These are phyloP conservation scores for Penicillium hordei DNA, from an alignment of 2,329 filamentous ascomycete species.

Conservation along the genomic window DNA sequence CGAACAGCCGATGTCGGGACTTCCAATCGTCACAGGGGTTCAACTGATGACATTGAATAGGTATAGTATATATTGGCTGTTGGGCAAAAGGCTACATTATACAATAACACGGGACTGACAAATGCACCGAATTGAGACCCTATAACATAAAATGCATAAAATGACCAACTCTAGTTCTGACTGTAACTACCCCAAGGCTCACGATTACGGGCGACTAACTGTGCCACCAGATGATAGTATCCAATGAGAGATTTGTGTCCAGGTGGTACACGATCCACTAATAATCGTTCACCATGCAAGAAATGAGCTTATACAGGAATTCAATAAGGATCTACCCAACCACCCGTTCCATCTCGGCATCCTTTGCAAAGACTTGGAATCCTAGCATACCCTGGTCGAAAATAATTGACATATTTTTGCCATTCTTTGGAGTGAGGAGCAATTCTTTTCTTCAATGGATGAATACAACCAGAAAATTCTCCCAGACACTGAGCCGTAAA, in stretches of 20 bases:
- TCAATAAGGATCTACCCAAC: slow-evolving; percentile 6
- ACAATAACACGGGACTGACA: background rate
- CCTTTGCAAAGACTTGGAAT: background rate
- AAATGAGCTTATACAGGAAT: background rate
- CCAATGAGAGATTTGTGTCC: too few species aligned
- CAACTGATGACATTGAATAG: background rate
- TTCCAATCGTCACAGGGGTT: background rate
- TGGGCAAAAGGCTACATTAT: background rate
- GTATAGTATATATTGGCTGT: background rate
- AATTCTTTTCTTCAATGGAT: background rate
- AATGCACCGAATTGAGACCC: background rate
- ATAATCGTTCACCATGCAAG: too few species aligned
- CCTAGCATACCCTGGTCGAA: slow-evolving; percentile 2
- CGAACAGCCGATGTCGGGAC: background rate
- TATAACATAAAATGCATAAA: background rate
- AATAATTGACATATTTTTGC: slow-evolving; percentile 1
- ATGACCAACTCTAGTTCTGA: background rate
- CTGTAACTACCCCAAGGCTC: background rate
- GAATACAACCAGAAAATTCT: slow-evolving; percentile 1
- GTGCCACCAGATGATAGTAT: too few species aligned
- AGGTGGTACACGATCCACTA: too few species aligned
- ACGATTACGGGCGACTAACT: too few species aligned
- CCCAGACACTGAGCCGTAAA: background rate
- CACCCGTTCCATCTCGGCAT: background rate
- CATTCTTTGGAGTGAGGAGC: slow-evolving; percentile 1